phyloP scores from a whole-genome alignment of 306 rosid species.

The Albizia julibrissin region DNA sequence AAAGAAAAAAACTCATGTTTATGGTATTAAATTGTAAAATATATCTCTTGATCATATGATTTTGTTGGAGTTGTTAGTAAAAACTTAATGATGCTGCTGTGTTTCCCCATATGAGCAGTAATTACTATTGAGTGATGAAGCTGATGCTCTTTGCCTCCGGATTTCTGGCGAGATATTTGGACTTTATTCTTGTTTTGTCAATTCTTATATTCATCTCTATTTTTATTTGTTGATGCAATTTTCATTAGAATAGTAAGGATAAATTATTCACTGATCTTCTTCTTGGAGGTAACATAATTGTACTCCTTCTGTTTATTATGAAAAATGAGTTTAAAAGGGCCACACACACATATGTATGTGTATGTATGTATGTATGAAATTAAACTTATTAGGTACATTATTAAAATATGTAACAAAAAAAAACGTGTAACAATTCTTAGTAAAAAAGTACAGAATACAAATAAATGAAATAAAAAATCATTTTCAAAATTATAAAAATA shows the following conservation, averaged over 20 bases:
- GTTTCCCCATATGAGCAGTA: background rate
- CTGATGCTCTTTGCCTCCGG: background rate
- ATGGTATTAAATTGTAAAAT: background rate
- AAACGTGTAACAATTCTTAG: background rate
- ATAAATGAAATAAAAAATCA: background rate
- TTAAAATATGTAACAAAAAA: background rate
- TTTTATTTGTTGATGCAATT: background rate
- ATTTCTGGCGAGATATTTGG: background rate
- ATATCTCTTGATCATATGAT: background rate
- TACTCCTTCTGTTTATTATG: background rate
- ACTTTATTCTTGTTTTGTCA: background rate
- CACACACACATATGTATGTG: background rate
- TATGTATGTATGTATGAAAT: background rate
- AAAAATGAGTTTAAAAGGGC: background rate
- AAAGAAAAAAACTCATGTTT: background rate
- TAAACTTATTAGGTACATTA: background rate
- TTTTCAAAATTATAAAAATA: background rate
- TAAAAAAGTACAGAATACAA: background rate
- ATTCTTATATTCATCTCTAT: background rate
- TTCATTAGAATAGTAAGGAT: background rate
- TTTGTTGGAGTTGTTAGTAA: background rate
- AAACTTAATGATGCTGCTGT: too few species aligned
- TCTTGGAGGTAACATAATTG: background rate
- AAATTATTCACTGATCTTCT: background rate
- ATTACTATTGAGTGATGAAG: background rate